Percentiles rank a stretch among this genome's conserved stretches.
Evolutionary conservation across 495 filamentous ascomycete genomes (phyloP).

Genomic region (Talaromyces wortmannii): DNA sequence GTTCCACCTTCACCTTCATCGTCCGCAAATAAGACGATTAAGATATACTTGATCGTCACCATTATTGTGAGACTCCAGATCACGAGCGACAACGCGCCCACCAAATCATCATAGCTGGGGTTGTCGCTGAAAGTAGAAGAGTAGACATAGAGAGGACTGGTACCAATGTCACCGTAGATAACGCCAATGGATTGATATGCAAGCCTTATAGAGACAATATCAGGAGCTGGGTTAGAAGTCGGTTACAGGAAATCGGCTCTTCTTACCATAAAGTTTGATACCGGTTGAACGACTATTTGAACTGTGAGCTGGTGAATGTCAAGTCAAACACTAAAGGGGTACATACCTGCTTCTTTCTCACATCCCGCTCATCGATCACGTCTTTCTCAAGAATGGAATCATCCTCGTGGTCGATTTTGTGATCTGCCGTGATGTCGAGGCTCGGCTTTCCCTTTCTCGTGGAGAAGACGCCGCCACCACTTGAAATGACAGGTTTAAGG

Average conservation of each 20-base stretch:
- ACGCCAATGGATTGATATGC: conserved; percentile 66
- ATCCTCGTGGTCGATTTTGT: neutral
- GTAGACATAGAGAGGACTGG: conserved; percentile 65
- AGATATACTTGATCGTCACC: conserved; percentile 66
- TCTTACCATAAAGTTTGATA: neutral
- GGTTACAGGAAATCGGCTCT: neutral
- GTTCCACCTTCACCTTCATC: conserved; percentile 76
- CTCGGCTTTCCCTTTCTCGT: neutral
- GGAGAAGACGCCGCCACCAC: conserved; percentile 2
- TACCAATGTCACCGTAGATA: conserved; percentile 75
- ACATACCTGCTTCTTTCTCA: conserved; percentile 13
- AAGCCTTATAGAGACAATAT: conserved; percentile 23
- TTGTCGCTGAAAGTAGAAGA: conserved; percentile 58
- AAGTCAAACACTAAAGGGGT: neutral
- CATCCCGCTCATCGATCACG: conserved; percentile 23
- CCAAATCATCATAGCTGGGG: conserved; percentile 53
- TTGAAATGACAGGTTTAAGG: neutral
- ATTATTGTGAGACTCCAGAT: conserved; percentile 70
- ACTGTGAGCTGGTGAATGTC: neutral
- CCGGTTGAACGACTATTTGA: neutral
- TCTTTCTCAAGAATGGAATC: conserved; percentile 21
- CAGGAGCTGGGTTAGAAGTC: neutral
- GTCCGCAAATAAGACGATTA: conserved; percentile 63
- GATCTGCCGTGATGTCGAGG: neutral
- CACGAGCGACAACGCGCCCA: conserved; percentile 66